These are phyloP conservation scores for Geotrichum klebahnii DNA, from an alignment of 1,139 yeast species.

Conservation along the genomic window DNA sequence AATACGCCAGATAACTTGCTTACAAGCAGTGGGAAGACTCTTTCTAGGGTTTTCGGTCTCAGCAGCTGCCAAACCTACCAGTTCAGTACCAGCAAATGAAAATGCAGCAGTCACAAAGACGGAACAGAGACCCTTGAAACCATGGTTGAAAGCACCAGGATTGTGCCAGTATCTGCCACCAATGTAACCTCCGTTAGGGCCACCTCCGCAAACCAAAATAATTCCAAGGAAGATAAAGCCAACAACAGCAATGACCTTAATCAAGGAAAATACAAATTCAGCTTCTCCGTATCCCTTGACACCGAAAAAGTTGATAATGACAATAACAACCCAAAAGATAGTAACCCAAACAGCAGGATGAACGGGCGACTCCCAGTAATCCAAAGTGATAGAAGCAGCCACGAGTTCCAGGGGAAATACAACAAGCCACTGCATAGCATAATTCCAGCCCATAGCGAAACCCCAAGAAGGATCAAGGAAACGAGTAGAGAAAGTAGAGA, in stretches of 20 bases:
- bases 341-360: constrained; percentile 62
- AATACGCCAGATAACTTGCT: constrained; percentile 72
- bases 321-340: constrained; percentile 55
- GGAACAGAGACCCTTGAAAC: constrained; percentile 75
- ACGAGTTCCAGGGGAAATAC: constrained; percentile 75
- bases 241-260: constrained; percentile 59
- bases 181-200: constrained; percentile 57
- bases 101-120: constrained; percentile 85
- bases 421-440: constrained; percentile 74
- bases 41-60: constrained; percentile 55
- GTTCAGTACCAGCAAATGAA: constrained; percentile 80
- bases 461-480: constrained; percentile 73
- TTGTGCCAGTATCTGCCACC: constrained; percentile 61
- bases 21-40: constrained; percentile 67
- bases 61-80: constrained; percentile 73
- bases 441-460: constrained; percentile 81
- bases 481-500: constrained; percentile 59
- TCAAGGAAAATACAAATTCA: constrained; percentile 58
- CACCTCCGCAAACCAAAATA: constrained; percentile 63
- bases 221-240: constrained; percentile 67
- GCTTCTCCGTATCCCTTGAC: constrained; percentile 76
- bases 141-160: constrained; percentile 63
- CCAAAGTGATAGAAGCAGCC: constrained; percentile 69
- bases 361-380: constrained; percentile 48
- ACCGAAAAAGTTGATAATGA: constrained; percentile 62